Percentiles rank a stretch among this genome's conserved stretches.
These are phyloP conservation scores for Brassica carinata DNA, from an alignment of 345 rosid genomes.

Conservation along the genomic window DNA sequence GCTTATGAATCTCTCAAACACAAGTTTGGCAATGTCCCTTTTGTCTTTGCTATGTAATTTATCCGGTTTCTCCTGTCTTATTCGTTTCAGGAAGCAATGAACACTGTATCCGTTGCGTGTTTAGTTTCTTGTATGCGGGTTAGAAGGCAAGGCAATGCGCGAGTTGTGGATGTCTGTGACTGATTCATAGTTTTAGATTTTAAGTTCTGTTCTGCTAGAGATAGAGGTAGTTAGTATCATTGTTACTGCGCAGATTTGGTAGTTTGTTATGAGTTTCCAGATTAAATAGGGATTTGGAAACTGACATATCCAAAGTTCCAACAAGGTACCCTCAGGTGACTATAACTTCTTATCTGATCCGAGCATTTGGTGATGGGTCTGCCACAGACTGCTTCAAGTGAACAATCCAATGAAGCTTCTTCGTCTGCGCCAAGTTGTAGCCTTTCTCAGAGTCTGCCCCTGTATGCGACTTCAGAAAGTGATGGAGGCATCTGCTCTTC, in stretches of 20 bases:
- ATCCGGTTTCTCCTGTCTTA: constrained; percentile 11
- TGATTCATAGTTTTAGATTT: constrained; percentile 53
- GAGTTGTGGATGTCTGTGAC: constrained; percentile 73
- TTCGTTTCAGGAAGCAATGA: constrained; percentile 49
- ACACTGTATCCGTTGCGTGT: constrained; percentile 51
- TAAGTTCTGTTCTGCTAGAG: constrained; percentile 21
- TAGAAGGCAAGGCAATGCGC: constrained; percentile 19
- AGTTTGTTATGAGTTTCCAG: constrained; percentile 21
- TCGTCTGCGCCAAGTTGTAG: constrained; percentile 46
- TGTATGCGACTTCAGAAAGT: constrained; percentile 52
- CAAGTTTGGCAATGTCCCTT: constrained; percentile 12
- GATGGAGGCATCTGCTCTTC: constrained; percentile 47
- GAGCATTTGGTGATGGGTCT: constrained; percentile 61
- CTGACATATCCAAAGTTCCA: constrained; percentile 21
- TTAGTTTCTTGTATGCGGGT: constrained; percentile 44
- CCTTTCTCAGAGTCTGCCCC: constrained; percentile 52
- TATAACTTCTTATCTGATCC: not conserved
- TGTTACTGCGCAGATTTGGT: constrained; percentile 19
- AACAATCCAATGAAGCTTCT: constrained; percentile 45
- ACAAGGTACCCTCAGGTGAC: constrained; percentile 11
- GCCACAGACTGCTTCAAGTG: constrained; percentile 69
- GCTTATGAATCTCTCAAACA: not conserved
- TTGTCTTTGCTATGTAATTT: constrained; percentile 13
- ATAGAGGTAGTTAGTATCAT: constrained; percentile 12
- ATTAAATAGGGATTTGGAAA: constrained; percentile 29